A percentile compares a stretch with the other conserved stretches of the same genome.
These are phyloP conservation scores for Colletotrichum nymphaeae DNA, from an alignment of 2,329 filamentous ascomycete genomes.

Conservation along the genomic window DNA sequence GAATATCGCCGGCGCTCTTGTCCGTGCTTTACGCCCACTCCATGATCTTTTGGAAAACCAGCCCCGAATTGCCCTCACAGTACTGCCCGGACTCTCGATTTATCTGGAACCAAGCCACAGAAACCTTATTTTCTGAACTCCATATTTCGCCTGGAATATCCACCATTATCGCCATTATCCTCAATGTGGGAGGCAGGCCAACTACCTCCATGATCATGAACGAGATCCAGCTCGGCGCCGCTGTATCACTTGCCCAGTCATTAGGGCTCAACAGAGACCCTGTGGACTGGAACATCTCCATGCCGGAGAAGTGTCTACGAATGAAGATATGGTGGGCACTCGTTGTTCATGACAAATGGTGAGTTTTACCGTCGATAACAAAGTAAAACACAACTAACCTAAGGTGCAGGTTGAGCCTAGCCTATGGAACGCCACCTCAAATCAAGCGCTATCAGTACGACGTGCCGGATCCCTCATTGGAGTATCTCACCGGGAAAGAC, in stretches of 20 bases:
- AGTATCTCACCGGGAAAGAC: conserved; percentile 42
- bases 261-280: conserved; percentile 67
- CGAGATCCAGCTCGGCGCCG: conserved; percentile 60
- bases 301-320: conserved; percentile 61
- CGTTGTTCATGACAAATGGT: conserved; percentile 67
- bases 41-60: conserved; percentile 67
- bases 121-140: conserved; percentile 69
- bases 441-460: conserved; percentile 59
- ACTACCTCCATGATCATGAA: conserved; percentile 71
- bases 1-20: conserved; percentile 66
- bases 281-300: conserved; percentile 61
- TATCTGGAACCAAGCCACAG: conserved; percentile 71
- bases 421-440: conserved; percentile 64
- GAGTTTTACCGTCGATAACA: conserved; percentile 28
- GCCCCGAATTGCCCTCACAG: conserved; percentile 54
- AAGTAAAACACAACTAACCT: background rate
- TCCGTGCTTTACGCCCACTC: conserved; percentile 69
- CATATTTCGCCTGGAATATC: conserved; percentile 68
- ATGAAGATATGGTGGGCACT: conserved; percentile 69
- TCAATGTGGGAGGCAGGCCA: conserved; percentile 70
- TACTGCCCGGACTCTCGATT: conserved; percentile 68
- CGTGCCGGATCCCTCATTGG: conserved; percentile 55
- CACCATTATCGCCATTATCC: conserved; percentile 66
- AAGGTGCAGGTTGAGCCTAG: conserved; percentile 57
- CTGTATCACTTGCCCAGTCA: conserved; percentile 64